Percentiles rank a stretch among this genome's conserved stretches.
phyloP scores from a whole-genome alignment of 2,329 filamentous ascomycete species.

The Pseudofabraea citricarpa region DNA sequence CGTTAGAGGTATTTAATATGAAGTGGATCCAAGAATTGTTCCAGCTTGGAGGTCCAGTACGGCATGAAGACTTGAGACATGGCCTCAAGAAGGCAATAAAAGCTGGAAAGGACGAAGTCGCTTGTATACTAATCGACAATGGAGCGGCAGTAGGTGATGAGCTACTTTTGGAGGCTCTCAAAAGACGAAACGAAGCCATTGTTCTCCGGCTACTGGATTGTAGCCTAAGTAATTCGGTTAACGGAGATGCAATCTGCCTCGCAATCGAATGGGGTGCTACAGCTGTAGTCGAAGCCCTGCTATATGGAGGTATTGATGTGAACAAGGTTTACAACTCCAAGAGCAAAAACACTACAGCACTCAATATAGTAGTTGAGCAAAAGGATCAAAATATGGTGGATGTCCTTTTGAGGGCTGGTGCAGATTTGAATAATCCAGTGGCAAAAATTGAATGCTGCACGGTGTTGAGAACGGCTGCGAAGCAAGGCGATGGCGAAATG shows the following conservation, averaged over 20 bases:
- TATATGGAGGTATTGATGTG: not conserved
- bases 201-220: not conserved
- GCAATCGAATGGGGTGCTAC: not conserved
- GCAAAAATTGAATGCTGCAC: not conserved
- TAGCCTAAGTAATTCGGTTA: not conserved
- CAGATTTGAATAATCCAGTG: not conserved
- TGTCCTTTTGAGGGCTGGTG: not conserved
- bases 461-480: not conserved
- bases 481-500: not conserved
- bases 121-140: too few relatives aligned
- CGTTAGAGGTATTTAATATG: too few relatives aligned
- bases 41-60: too few relatives aligned
- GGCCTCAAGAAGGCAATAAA: too few relatives aligned
- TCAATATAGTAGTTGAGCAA: not conserved
- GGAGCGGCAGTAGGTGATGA: too few relatives aligned
- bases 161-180: too few relatives aligned
- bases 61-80: too few relatives aligned
- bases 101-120: too few relatives aligned
- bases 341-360: not conserved
- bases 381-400: not conserved
- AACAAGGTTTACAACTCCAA: too few relatives aligned
- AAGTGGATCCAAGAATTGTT: too few relatives aligned
- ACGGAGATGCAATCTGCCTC: not conserved
- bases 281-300: not conserved
- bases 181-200: not conserved